A percentile compares a stretch with the other conserved stretches of the same genome.
These are phyloP conservation scores for Vitis cinerea DNA, from an alignment of 164 flowering plant genomes.

Conservation along the genomic window DNA sequence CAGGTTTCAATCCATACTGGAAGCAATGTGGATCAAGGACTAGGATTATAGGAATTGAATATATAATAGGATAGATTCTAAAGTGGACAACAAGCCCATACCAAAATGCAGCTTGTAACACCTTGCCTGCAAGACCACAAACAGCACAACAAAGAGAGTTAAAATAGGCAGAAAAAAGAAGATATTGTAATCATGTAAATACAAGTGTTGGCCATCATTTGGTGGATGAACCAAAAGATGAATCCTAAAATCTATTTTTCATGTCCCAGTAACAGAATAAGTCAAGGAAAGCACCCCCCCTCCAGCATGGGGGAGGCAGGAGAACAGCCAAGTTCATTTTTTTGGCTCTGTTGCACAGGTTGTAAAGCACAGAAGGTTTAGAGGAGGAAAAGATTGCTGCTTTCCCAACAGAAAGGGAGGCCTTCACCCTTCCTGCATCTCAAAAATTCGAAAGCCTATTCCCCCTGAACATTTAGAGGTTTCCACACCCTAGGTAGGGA, in stretches of 20 bases:
- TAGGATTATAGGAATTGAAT: slow-evolving; percentile 76
- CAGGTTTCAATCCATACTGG: slow-evolving; percentile 48
- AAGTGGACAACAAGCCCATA: slow-evolving; percentile 95
- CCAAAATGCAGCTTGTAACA: slow-evolving; percentile 84
- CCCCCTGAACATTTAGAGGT: no score
- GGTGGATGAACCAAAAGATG: not conserved
- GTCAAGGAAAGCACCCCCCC: not conserved
- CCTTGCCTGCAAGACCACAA: slow-evolving; percentile 45
- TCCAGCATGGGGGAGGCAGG: no score
- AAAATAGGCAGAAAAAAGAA: not conserved
- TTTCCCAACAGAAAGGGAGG: no score
- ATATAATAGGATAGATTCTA: slow-evolving; percentile 90
- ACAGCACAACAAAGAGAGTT: not conserved
- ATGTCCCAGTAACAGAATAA: not conserved
- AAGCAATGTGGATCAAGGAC: slow-evolving; percentile 56
- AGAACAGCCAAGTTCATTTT: no score
- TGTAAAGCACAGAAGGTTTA: no score
- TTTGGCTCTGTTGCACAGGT: no score
- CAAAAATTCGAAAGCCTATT: no score
- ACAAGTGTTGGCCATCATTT: not conserved
- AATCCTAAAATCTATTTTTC: not conserved
- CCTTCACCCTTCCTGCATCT: no score
- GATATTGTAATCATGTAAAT: not conserved
- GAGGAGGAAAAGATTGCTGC: no score
- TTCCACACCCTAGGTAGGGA: no score